phyloP scores from a whole-genome alignment of 768 basidiomycete genomes.

The Boletus eberwhitei region DNA sequence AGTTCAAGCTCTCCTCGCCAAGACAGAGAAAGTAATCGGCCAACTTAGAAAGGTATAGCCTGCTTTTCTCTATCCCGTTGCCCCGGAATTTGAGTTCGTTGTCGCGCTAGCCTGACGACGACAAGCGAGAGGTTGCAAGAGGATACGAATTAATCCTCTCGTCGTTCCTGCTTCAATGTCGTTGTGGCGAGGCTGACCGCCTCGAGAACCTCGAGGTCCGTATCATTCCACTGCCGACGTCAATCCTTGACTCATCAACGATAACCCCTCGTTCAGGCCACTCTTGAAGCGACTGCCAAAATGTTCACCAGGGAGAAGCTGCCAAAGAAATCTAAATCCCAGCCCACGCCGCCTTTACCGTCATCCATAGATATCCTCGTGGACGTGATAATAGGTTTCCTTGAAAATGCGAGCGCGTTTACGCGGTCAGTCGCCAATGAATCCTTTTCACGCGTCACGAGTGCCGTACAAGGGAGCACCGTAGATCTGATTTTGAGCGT shows the following conservation, averaged over 20 bases:
- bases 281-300: slow-evolving; percentile 54
- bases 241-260: background rate
- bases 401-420: slow-evolving; percentile 81
- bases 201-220: slow-evolving; percentile 61
- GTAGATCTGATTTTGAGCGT: slow-evolving; percentile 81
- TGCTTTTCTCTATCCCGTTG: background rate
- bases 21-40: slow-evolving; percentile 40
- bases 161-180: slow-evolving; percentile 68
- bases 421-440: slow-evolving; percentile 77
- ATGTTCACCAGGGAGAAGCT: slow-evolving; percentile 45
- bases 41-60: slow-evolving; percentile 45
- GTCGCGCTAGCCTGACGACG: slow-evolving; percentile 8
- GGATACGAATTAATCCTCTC: slow-evolving; percentile 72
- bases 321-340: slow-evolving; percentile 36
- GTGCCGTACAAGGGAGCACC: slow-evolving; percentile 62
- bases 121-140: slow-evolving; percentile 37
- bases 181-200: slow-evolving; percentile 62
- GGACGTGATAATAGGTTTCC: slow-evolving; percentile 84
- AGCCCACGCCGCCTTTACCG: slow-evolving; percentile 20
- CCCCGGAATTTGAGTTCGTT: background rate
- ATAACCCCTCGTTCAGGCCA: slow-evolving; percentile 42
- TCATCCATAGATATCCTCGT: slow-evolving; percentile 81
- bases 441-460: slow-evolving; percentile 71
- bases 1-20: slow-evolving; percentile 42
- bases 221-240: background rate